Evolutionary conservation across 129 eudicot genomes (phyloP).

Genomic region (Artemisia annua): DNA sequence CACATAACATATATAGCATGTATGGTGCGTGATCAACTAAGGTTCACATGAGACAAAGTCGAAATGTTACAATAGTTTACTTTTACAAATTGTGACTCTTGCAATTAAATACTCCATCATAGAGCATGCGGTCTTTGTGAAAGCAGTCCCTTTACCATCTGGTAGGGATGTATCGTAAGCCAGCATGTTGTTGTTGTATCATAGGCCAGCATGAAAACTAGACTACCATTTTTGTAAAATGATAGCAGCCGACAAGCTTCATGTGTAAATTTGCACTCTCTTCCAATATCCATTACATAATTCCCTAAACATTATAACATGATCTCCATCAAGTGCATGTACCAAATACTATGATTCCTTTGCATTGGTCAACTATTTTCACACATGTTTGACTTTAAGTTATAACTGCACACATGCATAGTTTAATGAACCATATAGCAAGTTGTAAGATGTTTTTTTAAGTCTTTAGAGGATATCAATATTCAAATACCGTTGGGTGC

Average conservation of each 20-base stretch:
- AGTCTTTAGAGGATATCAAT: no score
- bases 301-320: constrained; percentile 10
- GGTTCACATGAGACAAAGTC: not conserved
- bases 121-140: no score
- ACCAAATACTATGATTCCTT: constrained; percentile 23
- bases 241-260: constrained; percentile 18
- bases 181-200: no score
- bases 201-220: no score
- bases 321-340: constrained; percentile 32
- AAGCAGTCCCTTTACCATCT: no score
- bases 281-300: constrained; percentile 12
- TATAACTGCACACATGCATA: not conserved
- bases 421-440: not conserved
- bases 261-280: constrained; percentile 15
- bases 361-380: constrained; percentile 16
- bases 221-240: no score
- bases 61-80: not conserved
- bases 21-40: constrained; percentile 3
- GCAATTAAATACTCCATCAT: no score
- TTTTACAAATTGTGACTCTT: not conserved
- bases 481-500: no score
- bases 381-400: constrained; percentile 13
- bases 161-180: no score
- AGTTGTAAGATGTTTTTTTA: not conserved
- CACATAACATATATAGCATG: not conserved